Evolutionary conservation across 2,329 filamentous ascomycete genomes (phyloP).

Genomic region (Talaromyces islandicus): DNA sequence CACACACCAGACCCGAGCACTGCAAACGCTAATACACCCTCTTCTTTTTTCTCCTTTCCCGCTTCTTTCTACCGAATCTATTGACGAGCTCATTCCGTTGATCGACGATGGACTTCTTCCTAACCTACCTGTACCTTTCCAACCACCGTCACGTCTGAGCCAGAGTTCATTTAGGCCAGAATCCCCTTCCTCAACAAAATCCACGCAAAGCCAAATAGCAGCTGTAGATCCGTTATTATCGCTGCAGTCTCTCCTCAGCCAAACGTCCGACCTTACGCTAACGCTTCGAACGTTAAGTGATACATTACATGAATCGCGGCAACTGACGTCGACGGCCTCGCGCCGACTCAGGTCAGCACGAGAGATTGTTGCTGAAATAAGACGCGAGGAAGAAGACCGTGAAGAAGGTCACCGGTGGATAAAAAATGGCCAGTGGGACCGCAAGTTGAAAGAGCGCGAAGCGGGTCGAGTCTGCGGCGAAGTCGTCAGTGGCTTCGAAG

Average conservation of each 20-base stretch:
- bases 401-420: slow-evolving; percentile 82
- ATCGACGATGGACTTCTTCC: slow-evolving; percentile 48
- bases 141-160: slow-evolving; percentile 13
- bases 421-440: slow-evolving; percentile 74
- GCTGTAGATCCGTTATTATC: slow-evolving; percentile 53
- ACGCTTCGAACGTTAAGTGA: slow-evolving; percentile 83
- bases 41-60: slow-evolving; percentile 54
- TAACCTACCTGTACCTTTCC: slow-evolving; percentile 45
- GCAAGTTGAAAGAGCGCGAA: slow-evolving; percentile 67
- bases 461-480: slow-evolving; percentile 79
- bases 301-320: slow-evolving; percentile 87
- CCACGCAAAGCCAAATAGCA: slow-evolving; percentile 15
- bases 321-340: slow-evolving; percentile 76
- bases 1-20: slow-evolving; percentile 53
- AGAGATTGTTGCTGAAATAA: slow-evolving; percentile 80
- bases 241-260: slow-evolving; percentile 60
- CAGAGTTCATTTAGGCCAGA: slow-evolving; percentile 18
- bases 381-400: slow-evolving; percentile 71
- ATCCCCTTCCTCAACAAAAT: slow-evolving; percentile 22
- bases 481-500: slow-evolving; percentile 87
- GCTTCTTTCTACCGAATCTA: slow-evolving; percentile 46
- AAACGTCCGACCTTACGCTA: slow-evolving; percentile 68
- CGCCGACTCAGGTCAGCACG: slow-evolving; percentile 73
- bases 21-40: slow-evolving; percentile 54
- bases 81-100: slow-evolving; percentile 53